phyloP scores from a whole-genome alignment of 2,329 filamentous ascomycete genomes.

The Phyllosticta paracitricarpa region DNA sequence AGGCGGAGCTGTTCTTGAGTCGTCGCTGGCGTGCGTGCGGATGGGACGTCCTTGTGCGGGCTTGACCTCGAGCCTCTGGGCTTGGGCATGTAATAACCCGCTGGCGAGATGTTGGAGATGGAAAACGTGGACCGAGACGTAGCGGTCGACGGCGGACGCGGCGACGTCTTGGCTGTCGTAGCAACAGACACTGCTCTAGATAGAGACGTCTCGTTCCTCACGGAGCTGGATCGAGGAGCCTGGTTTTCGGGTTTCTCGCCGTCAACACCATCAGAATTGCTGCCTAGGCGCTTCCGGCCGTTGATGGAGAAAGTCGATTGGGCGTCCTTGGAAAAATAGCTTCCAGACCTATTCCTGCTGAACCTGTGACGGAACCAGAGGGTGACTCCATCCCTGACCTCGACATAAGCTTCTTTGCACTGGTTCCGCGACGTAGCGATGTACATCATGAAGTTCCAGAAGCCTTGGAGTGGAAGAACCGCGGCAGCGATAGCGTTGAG shows the following conservation, averaged over 20 bases:
- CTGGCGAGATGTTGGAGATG: not conserved
- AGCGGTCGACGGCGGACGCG: not conserved
- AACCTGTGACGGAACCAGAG: not conserved
- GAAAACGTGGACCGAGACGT: not conserved
- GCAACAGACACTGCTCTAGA: not conserved
- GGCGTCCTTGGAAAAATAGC: not conserved
- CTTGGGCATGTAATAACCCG: not conserved
- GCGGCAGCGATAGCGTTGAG: conserved; percentile 63
- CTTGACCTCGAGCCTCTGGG: not conserved
- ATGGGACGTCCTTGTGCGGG: not conserved
- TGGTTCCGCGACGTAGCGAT: conserved; percentile 51
- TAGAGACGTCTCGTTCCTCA: not conserved
- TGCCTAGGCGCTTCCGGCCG: not conserved
- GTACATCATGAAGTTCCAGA: conserved; percentile 79
- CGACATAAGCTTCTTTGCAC: conserved; percentile 33
- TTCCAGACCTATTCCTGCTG: not conserved
- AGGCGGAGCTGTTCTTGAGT: not conserved
- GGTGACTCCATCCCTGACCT: not conserved
- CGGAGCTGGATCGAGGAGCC: not conserved
- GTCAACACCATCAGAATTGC: not conserved
- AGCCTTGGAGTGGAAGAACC: conserved; percentile 71
- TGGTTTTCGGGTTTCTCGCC: not conserved
- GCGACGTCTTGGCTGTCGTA: not conserved
- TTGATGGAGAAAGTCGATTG: not conserved
- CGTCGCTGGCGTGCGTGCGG: not conserved